Evolutionary conservation across 495 filamentous ascomycete species (phyloP).

Genomic region (Pyrenopolyporus hunteri): DNA sequence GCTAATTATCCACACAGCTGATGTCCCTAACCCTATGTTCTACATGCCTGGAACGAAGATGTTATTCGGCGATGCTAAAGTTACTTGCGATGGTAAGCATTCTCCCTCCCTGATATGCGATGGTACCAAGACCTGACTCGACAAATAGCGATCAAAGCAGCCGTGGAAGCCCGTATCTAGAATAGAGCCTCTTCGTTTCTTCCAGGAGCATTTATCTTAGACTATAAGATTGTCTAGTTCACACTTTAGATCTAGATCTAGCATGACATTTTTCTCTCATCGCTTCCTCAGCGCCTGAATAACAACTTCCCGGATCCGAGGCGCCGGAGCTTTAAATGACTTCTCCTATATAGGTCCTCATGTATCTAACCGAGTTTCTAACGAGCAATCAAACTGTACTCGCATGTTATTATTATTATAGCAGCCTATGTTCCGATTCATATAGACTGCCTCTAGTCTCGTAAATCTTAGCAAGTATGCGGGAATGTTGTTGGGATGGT

Average conservation of each 20-base stretch:
- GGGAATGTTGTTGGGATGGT: no score
- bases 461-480: no score
- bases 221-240: slow-evolving; percentile 12
- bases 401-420: no score
- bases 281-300: no score
- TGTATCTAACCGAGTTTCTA: no score
- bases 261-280: not conserved
- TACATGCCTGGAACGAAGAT: slow-evolving; percentile 83
- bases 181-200: slow-evolving; percentile 32
- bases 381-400: no score
- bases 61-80: slow-evolving; percentile 84
- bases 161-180: slow-evolving; percentile 53
- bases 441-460: no score
- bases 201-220: slow-evolving; percentile 30
- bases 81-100: slow-evolving; percentile 71
- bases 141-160: slow-evolving; percentile 57
- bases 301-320: no score
- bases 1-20: slow-evolving; percentile 55
- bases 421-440: no score
- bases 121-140: not conserved
- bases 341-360: no score
- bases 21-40: slow-evolving; percentile 88
- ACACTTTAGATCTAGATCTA: slow-evolving; percentile 25
- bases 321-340: no score
- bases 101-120: not conserved